These are phyloP conservation scores for Backusella liffmaniae DNA, from an alignment of 192 early-diverging fungal species.

Conservation along the genomic window DNA sequence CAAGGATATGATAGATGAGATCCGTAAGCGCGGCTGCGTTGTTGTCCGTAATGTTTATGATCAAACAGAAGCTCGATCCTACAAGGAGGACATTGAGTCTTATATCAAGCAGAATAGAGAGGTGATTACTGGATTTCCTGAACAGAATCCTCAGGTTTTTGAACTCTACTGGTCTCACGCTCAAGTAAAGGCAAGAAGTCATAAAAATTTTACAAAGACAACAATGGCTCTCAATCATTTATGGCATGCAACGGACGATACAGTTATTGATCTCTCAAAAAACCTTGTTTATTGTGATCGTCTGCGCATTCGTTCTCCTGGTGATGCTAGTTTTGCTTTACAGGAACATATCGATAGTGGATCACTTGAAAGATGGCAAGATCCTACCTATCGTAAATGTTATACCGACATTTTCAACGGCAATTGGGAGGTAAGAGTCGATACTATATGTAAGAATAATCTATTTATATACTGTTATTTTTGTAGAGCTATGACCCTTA, in stretches of 20 bases:
- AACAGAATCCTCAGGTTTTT: conserved; percentile 21
- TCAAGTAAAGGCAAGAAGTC: conserved; percentile 22
- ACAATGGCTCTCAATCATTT: conserved; percentile 23
- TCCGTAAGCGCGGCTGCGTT: conserved; percentile 27
- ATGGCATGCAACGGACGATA: conserved; percentile 16
- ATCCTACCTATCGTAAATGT: conserved; percentile 29
- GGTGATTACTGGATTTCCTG: background rate
- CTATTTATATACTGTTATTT: background rate
- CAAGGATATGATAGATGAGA: background rate
- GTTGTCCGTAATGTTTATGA: conserved; percentile 23
- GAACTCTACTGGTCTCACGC: conserved; percentile 33
- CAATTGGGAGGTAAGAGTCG: conserved; percentile 16
- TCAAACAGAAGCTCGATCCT: conserved; percentile 12
- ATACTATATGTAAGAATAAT: background rate
- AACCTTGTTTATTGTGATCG: conserved; percentile 33
- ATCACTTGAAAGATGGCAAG: conserved; percentile 32
- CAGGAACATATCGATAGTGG: conserved; percentile 29
- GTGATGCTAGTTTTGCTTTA: conserved; percentile 26
- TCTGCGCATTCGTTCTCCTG: conserved; percentile 22
- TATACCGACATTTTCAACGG: conserved; percentile 29
- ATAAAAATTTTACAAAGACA: conserved; percentile 15
- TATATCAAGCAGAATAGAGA: conserved; percentile 17
- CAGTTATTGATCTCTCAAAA: conserved; percentile 26
- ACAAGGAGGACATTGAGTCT: conserved; percentile 18
- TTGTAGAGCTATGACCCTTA: conserved; percentile 27